These are phyloP conservation scores for Paraglomus occultum DNA, from an alignment of 192 early-diverging fungal genomes.

Conservation along the genomic window DNA sequence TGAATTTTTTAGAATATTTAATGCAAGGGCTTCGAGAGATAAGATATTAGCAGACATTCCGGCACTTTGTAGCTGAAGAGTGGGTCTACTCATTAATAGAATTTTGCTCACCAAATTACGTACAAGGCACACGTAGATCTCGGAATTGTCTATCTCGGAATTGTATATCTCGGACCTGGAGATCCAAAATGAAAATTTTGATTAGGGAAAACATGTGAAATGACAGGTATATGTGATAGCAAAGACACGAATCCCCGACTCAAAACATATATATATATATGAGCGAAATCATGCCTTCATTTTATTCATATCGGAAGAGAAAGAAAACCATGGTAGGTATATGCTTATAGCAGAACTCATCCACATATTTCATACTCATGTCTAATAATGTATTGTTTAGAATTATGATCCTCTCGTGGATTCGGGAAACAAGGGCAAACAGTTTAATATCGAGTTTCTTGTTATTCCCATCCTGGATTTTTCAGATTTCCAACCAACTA, in stretches of 20 bases:
- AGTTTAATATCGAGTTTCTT: conserved; percentile 21
- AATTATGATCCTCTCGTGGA: background rate
- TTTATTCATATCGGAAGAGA: conserved; percentile 1
- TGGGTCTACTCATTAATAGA: too few species aligned
- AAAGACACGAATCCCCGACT: conserved; percentile 4
- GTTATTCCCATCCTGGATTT: conserved; percentile 11
- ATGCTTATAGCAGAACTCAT: too few species aligned
- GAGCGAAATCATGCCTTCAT: conserved; percentile 5
- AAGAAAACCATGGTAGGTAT: background rate
- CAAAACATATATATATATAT: conserved; percentile 14
- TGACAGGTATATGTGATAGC: too few species aligned
- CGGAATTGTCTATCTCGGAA: too few species aligned
- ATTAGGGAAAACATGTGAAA: too few species aligned
- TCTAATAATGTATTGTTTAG: conserved; percentile 15
- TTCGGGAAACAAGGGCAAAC: conserved; percentile 3
- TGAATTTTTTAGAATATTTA: conserved; percentile 8
- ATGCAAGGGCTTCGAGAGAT: conserved; percentile 21
- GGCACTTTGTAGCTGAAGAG: background rate
- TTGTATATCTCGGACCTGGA: too few species aligned
- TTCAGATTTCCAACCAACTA: conserved; percentile 13
- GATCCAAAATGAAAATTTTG: too few species aligned
- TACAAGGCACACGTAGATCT: too few species aligned
- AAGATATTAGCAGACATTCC: background rate
- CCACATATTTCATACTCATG: too few species aligned
- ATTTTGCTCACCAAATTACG: too few species aligned